Evolutionary conservation across 345 rosid genomes (phyloP).

Genomic region (Brassica cretica): DNA sequence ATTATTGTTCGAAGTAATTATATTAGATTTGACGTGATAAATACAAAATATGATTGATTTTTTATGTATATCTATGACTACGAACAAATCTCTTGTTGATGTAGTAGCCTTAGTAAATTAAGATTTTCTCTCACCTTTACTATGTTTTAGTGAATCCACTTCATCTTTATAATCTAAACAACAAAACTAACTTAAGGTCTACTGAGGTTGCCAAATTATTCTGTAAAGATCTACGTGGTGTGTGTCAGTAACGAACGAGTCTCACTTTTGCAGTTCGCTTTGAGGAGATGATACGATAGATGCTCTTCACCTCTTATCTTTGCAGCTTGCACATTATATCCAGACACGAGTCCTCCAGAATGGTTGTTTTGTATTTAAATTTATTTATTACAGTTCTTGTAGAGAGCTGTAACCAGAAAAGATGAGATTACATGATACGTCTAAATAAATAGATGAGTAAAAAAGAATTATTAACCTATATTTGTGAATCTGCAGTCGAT

Average conservation of each 20-base stretch:
- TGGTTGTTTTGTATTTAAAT: not conserved
- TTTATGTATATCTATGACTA: not conserved
- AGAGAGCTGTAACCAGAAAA: constrained; percentile 19
- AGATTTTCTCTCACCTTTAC: not conserved
- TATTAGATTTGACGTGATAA: not conserved
- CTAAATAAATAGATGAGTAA: constrained; percentile 18
- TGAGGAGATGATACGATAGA: constrained; percentile 17
- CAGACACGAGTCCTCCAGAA: constrained; percentile 29
- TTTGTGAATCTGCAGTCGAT: constrained; percentile 9
- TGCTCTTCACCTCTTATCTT: constrained; percentile 6
- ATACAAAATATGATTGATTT: not conserved
- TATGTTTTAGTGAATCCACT: not conserved
- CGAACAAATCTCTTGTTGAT: not conserved
- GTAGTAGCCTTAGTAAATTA: not conserved
- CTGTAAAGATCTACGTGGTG: not conserved
- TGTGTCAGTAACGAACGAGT: not conserved
- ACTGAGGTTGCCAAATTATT: not conserved
- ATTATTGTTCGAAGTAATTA: not conserved
- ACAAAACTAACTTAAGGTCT: not conserved
- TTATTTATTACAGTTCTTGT: not conserved
- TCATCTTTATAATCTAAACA: not conserved
- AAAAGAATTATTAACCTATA: constrained; percentile 3
- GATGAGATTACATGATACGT: constrained; percentile 9
- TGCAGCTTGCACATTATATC: constrained; percentile 19
- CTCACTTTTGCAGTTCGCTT: constrained; percentile 21